A percentile compares a stretch with the other conserved stretches of the same genome.
phyloP scores from a whole-genome alignment of 1,284 basidiomycete genomes.

The Ganoderma leucocontextum region DNA sequence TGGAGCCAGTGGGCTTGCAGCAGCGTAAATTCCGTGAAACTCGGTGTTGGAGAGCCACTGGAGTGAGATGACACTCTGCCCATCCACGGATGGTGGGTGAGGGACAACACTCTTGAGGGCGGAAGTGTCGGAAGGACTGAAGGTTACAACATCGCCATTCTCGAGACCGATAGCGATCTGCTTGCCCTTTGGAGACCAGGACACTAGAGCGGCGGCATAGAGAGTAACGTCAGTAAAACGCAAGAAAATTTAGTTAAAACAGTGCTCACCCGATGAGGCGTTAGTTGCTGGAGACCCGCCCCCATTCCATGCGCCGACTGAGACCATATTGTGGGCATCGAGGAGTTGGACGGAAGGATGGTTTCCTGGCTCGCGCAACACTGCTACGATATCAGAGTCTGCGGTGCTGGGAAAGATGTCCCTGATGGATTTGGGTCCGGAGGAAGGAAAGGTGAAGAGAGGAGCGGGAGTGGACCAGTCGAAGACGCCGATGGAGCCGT shows the following conservation, averaged over 20 bases:
- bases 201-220: conserved; percentile 51
- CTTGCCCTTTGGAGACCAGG: conserved; percentile 90
- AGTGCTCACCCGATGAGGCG: conserved; percentile 63
- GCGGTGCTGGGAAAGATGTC: conserved; percentile 75
- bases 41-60: conserved; percentile 80
- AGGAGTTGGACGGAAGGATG: conserved; percentile 60
- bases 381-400: conserved; percentile 65
- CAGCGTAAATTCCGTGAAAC: conserved; percentile 75
- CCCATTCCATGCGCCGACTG: conserved; percentile 70
- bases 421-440: conserved; percentile 51
- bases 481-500: conserved; percentile 67
- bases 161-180: conserved; percentile 81
- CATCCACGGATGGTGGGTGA: conserved; percentile 57
- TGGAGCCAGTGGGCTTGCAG: conserved; percentile 48
- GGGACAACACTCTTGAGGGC: conserved; percentile 66
- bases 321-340: conserved; percentile 58
- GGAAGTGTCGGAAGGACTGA: conserved; percentile 64
- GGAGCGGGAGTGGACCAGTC: conserved; percentile 58
- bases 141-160: conserved; percentile 77
- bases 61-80: conserved; percentile 61
- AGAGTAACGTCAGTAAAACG: conserved; percentile 14
- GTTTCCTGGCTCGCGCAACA: conserved; percentile 58
- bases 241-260: conserved; percentile 15
- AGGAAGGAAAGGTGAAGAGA: conserved; percentile 55
- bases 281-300: conserved; percentile 55